phyloP scores from a whole-genome alignment of 2,329 filamentous ascomycete species.

The Diaporthe eres region DNA sequence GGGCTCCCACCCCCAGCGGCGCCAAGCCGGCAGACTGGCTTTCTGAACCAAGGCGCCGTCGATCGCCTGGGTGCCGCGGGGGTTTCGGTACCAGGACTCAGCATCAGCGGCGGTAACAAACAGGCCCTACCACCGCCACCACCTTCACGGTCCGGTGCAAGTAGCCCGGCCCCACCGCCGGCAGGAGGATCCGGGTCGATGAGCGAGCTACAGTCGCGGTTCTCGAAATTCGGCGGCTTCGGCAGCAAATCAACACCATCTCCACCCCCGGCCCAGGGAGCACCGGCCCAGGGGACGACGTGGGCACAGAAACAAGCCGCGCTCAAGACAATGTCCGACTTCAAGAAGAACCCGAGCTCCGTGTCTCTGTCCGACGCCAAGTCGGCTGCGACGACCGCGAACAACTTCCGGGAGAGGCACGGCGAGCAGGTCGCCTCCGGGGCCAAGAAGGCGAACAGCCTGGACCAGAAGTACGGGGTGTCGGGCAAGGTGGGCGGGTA shows the following conservation, averaged over 20 bases:
- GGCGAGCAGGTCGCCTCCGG: constrained; percentile 77
- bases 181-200: constrained; percentile 53
- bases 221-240: constrained; percentile 63
- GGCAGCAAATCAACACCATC: constrained; percentile 42
- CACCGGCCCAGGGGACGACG: constrained; percentile 67
- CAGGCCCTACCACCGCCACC: constrained; percentile 45
- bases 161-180: constrained; percentile 34
- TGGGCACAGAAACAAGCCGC: constrained; percentile 77
- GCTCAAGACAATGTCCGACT: constrained; percentile 70
- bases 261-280: constrained; percentile 45
- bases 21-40: constrained; percentile 44
- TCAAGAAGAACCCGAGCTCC: constrained; percentile 73
- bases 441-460: constrained; percentile 66
- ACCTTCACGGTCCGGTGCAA: constrained; percentile 37
- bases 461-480: constrained; percentile 75
- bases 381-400: constrained; percentile 71
- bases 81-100: constrained; percentile 82
- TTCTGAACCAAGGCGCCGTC: constrained; percentile 70
- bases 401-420: constrained; percentile 79
- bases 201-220: constrained; percentile 77
- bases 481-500: constrained; percentile 54
- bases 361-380: constrained; percentile 72
- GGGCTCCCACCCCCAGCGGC: constrained; percentile 10
- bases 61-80: constrained; percentile 80
- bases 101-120: constrained; percentile 63